Evolutionary conservation across 1,284 basidiomycete genomes (phyloP).

Genomic region (Testicularia cyperi): DNA sequence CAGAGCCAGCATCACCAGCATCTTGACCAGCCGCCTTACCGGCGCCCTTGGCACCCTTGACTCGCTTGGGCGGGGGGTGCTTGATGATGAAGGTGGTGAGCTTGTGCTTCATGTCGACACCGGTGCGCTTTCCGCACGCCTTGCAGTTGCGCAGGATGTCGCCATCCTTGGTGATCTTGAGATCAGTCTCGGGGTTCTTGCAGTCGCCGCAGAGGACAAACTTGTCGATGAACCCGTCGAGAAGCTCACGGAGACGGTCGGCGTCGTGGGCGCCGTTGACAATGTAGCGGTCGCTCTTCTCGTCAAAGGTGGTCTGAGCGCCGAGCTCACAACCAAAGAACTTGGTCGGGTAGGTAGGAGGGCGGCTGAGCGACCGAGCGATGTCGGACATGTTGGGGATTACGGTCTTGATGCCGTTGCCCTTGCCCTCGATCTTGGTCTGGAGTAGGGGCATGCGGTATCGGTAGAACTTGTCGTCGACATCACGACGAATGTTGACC

Average conservation of each 20-base stretch:
- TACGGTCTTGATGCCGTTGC: slow-evolving; percentile 96
- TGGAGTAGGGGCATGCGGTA: slow-evolving; percentile 85
- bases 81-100: slow-evolving; percentile 94
- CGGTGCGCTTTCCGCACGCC: slow-evolving; percentile 89
- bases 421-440: slow-evolving; percentile 98
- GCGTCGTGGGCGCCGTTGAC: slow-evolving; percentile 97
- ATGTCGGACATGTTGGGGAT: slow-evolving; percentile 91
- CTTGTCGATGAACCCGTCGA: slow-evolving; percentile 91
- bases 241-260: slow-evolving; percentile 85
- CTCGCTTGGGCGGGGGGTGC: slow-evolving; percentile 80
- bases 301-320: slow-evolving; percentile 93
- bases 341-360: slow-evolving; percentile 95
- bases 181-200: slow-evolving; percentile 99
- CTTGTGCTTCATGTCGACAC: slow-evolving; percentile 95
- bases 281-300: slow-evolving; percentile 96
- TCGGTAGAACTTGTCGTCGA: slow-evolving; percentile 72
- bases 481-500: slow-evolving; percentile 97
- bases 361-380: slow-evolving; percentile 88
- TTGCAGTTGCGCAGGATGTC: slow-evolving; percentile 98
- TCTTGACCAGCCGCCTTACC: slow-evolving; percentile 68
- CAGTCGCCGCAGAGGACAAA: slow-evolving; percentile 96
- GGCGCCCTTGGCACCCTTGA: slow-evolving; percentile 57
- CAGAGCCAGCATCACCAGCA: slow-evolving; percentile 58
- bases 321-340: slow-evolving; percentile 99
- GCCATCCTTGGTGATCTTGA: slow-evolving; percentile 77